Base-by-base conservation (phyloP, 805 yeast species). In the Nadsonia fulvescens region DNA sequence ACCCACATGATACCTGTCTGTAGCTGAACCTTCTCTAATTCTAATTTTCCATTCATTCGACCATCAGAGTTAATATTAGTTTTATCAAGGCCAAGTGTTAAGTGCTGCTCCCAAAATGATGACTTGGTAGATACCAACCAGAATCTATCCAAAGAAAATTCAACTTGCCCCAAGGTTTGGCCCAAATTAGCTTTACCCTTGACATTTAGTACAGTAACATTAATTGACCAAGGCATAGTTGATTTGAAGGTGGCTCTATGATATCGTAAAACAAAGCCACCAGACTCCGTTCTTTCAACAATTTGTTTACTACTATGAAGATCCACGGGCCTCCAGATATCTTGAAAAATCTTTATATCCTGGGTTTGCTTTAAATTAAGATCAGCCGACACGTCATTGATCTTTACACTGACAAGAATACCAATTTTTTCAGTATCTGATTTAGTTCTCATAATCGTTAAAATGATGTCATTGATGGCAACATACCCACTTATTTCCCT, bases 401-500 rank as follows among this genome's bases (percentile, higher is more conserved):
- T 42, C 11, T 65, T 51, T n/a, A 63, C 56, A 4, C 61, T 58
- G 8, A 67, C 29, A 3, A 22, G 18, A 17, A n/a, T n/a, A n/a
- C n/a, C n/a, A n/a, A n/a, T n/a, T n/a, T n/a, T n/a, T n/a, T n/a
- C n/a, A n/a, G n/a, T n/a, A n/a, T n/a, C n/a, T n/a, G n/a, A n/a
- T n/a, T n/a, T n/a, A n/a, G n/a, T n/a, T n/a, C n/a, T n/a, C n/a
- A n/a, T n/a, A n/a, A n/a, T n/a, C n/a, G n/a, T n/a, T n/a, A n/a
- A n/a, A n/a, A 68, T 41, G 7, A 72, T 43, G 22, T 59, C 54
- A 10, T 66, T 57, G 6, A 67, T 34, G 2, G 44, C 37, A 15
- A 78, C 46, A 3, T 76, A 70, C 0, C 91, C 92, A 55, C 93
- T 81, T 1, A 75, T 63, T 35, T 81, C 93, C 34, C 93, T 65